These are phyloP conservation scores for Rhododendron ovatum DNA, from an alignment of 148 eudicot genomes.

Conservation along the genomic window DNA sequence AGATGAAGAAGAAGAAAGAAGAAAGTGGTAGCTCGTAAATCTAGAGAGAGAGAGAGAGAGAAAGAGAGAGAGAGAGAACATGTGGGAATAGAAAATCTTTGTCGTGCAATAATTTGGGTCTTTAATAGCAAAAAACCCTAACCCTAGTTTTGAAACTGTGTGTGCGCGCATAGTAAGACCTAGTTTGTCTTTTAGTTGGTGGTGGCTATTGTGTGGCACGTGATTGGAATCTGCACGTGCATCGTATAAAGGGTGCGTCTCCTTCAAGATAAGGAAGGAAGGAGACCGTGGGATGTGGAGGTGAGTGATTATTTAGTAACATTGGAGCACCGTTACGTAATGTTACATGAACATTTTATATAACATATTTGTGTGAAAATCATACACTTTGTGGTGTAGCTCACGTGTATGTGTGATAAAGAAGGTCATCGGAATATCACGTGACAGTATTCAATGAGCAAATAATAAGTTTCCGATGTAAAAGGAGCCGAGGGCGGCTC, in stretches of 20 bases:
- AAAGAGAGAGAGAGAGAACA: background rate
- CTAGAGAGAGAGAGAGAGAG: background rate
- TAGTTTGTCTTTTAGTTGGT: background rate
- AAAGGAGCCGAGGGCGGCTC: too few relatives aligned
- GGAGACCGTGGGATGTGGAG: too few relatives aligned
- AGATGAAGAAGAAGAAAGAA: background rate
- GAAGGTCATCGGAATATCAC: too few relatives aligned
- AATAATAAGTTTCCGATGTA: too few relatives aligned
- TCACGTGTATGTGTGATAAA: too few relatives aligned
- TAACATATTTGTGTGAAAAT: too few relatives aligned
- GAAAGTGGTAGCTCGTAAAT: slow-evolving; percentile 3
- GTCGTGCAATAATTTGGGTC: slow-evolving; percentile 40
- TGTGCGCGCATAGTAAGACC: background rate
- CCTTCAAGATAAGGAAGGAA: background rate
- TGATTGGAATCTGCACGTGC: slow-evolving; percentile 31
- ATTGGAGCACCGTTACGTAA: too few relatives aligned
- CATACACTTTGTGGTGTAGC: too few relatives aligned
- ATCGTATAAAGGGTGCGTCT: slow-evolving; percentile 15
- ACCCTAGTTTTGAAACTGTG: slow-evolving; percentile 9
- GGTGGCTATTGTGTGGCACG: slow-evolving; percentile 18
- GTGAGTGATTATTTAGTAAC: too few relatives aligned
- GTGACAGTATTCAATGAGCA: too few relatives aligned
- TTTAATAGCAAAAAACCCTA: slow-evolving; percentile 9
- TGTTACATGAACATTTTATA: too few relatives aligned
- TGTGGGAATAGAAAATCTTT: slow-evolving; percentile 25